These are phyloP conservation scores for Penicillium expansum DNA, from an alignment of 2,329 filamentous ascomycete species.

Conservation along the genomic window DNA sequence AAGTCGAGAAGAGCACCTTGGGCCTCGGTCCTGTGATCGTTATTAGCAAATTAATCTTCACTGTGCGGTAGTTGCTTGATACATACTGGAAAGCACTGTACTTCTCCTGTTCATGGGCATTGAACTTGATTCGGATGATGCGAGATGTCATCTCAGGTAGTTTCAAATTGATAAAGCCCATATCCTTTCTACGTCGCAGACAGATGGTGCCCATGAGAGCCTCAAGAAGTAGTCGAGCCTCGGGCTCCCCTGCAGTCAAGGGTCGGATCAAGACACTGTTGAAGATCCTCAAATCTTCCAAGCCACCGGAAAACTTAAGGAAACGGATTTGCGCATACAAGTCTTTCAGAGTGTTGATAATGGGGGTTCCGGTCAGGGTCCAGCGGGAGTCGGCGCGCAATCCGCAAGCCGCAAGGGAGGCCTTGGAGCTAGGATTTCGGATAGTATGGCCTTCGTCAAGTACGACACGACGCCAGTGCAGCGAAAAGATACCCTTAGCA, in stretches of 20 bases:
- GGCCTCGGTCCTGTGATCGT: conserved; percentile 60
- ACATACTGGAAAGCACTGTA: conserved; percentile 70
- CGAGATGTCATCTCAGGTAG: conserved; percentile 76
- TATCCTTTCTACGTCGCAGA: conserved; percentile 78
- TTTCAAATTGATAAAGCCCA: conserved; percentile 80
- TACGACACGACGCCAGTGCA: conserved; percentile 75
- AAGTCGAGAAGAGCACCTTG: conserved; percentile 66
- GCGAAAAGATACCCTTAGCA: conserved; percentile 56
- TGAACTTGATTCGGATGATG: conserved; percentile 71
- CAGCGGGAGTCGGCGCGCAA: conserved; percentile 71
- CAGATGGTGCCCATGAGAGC: conserved; percentile 77
- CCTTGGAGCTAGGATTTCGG: conserved; percentile 72
- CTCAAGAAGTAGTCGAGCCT: conserved; percentile 66
- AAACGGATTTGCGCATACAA: conserved; percentile 78
- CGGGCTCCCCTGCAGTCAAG: conserved; percentile 56
- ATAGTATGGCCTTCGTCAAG: conserved; percentile 83
- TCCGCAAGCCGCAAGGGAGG: conserved; percentile 64
- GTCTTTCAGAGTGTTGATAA: conserved; percentile 78
- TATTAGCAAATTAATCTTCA: conserved; percentile 27
- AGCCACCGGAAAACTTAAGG: conserved; percentile 69
- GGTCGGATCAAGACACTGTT: conserved; percentile 68
- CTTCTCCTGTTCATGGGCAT: conserved; percentile 69
- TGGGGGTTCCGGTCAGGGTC: conserved; percentile 78
- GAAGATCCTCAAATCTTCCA: conserved; percentile 72
- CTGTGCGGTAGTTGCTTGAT: background rate